Percentiles rank a stretch among this genome's conserved stretches.
phyloP scores from a whole-genome alignment of 139 green algal species.

The Ulvella scutata region DNA sequence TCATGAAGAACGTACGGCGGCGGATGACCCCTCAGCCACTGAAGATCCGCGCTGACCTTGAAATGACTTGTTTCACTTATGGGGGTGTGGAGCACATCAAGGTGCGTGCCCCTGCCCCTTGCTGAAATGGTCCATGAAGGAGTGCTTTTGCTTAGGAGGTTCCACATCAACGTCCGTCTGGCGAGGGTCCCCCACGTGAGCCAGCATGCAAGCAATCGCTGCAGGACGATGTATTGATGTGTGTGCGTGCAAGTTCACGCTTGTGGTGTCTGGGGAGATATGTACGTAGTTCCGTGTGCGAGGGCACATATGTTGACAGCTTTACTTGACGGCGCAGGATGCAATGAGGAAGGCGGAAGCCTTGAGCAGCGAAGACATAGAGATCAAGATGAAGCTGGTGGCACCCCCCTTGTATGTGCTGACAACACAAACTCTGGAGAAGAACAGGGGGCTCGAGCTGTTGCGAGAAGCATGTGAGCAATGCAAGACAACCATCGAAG shows the following conservation, averaged over 20 bases:
- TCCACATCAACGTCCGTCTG: too few relatives aligned
- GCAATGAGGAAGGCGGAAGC: slow-evolving; percentile 12
- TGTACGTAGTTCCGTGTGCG: too few relatives aligned
- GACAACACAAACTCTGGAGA: slow-evolving; percentile 91
- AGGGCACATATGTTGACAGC: too few relatives aligned
- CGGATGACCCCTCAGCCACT: slow-evolving; percentile 98
- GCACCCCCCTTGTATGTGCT: slow-evolving; percentile 96
- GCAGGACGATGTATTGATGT: too few relatives aligned
- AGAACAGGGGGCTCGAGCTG: slow-evolving; percentile 44
- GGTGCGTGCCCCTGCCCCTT: background rate
- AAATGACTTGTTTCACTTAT: slow-evolving; percentile 96
- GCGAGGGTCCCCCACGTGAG: too few relatives aligned
- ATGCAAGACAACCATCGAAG: slow-evolving; percentile 56
- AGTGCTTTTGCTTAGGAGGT: too few relatives aligned
- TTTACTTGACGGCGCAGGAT: too few relatives aligned
- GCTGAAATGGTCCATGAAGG: too few relatives aligned
- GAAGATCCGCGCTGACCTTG: slow-evolving; percentile 94
- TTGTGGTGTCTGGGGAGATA: too few relatives aligned
- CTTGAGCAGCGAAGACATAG: slow-evolving; percentile 55
- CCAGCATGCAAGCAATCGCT: too few relatives aligned
- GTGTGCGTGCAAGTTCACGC: too few relatives aligned
- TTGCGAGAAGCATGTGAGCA: slow-evolving; percentile 48
- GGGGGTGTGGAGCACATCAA: slow-evolving; percentile 97
- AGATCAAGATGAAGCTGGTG: slow-evolving; percentile 92
- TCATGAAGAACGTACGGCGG: slow-evolving; percentile 91